Evolutionary conservation across 345 rosid genomes (phyloP).

Genomic region (Citrus trifoliata): DNA sequence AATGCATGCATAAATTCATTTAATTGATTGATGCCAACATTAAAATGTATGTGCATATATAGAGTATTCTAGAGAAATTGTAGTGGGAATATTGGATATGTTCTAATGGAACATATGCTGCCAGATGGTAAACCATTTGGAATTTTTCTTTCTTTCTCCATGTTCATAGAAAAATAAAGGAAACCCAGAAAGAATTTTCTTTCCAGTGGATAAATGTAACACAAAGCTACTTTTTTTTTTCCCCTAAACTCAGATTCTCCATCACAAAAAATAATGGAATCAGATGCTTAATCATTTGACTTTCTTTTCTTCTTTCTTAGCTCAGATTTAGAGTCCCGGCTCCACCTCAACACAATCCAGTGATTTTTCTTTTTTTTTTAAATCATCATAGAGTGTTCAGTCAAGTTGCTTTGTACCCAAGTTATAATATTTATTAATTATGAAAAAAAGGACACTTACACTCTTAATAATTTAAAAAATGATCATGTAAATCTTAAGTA

Average conservation of each 20-base stretch:
- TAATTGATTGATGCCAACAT: not conserved
- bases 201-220: constrained; percentile 22
- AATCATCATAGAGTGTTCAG: not conserved
- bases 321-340: too few species aligned
- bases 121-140: constrained; percentile 8
- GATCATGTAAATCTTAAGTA: too few species aligned
- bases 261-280: constrained; percentile 26
- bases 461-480: too few species aligned
- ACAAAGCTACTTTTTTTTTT: constrained; percentile 32
- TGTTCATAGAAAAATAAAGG: not conserved
- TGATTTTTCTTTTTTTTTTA: too few species aligned
- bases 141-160: not conserved
- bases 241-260: constrained; percentile 13
- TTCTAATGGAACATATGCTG: constrained; percentile 35
- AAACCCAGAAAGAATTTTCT: not conserved
- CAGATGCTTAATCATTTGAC: constrained; percentile 33
- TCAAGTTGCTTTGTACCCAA: not conserved
- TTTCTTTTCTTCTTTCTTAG: not conserved
- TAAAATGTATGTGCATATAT: not conserved
- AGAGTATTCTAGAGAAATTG: not conserved
- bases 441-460: not conserved
- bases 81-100: constrained; percentile 6
- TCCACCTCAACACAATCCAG: not conserved
- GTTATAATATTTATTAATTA: not conserved
- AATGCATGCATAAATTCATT: not conserved